Conservation (phyloP, 1,284 basidiomycete species). For the Leccinum subatratum region DNA sequence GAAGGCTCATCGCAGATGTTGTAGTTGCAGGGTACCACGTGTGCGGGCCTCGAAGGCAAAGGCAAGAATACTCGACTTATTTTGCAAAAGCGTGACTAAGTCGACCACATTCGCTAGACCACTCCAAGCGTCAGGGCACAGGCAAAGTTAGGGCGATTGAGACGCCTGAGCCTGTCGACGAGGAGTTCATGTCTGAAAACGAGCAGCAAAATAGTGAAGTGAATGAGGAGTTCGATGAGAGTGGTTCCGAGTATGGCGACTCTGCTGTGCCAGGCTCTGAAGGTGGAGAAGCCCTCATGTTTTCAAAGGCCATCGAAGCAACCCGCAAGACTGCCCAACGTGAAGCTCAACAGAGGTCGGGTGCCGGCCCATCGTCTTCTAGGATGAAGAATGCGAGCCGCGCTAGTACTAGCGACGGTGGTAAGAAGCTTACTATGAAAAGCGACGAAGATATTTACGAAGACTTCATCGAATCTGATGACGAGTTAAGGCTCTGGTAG, state of each 20-base stretch:
- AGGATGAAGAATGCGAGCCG: conserved; percentile 36
- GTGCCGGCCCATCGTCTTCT: conserved; percentile 40
- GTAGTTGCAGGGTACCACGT: conserved; percentile 46
- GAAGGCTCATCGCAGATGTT: conserved; percentile 37
- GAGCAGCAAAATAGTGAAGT: conserved; percentile 40
- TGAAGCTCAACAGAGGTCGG: conserved; percentile 38
- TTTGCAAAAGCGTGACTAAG: conserved; percentile 12
- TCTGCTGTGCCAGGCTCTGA: conserved; percentile 22
- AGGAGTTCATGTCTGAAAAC: conserved; percentile 34
- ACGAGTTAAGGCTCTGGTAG: conserved; percentile 25
- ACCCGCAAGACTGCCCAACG: conserved; percentile 45
- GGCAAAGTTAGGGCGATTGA: conserved; percentile 32
- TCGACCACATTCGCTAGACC: conserved; percentile 13
- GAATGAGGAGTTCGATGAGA: conserved; percentile 49
- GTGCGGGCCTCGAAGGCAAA: conserved; percentile 31
- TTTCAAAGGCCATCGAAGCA: conserved; percentile 51
- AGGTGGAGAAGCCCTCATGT: conserved; percentile 49
- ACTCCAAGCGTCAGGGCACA: conserved; percentile 33
- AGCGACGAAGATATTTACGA: conserved; percentile 34
- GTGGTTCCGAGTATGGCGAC: conserved; percentile 54
- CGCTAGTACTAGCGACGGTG: conserved; percentile 33
- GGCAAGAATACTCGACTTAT: conserved; percentile 28
- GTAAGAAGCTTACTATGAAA: conserved; percentile 18
- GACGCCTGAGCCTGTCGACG: conserved; percentile 29
- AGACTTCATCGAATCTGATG: conserved; percentile 24